Evolutionary conservation across 2,329 filamentous ascomycete genomes (phyloP), one percentile per base, ranked within the genome.

Genomic region (Sporothrix inflata): DNA sequence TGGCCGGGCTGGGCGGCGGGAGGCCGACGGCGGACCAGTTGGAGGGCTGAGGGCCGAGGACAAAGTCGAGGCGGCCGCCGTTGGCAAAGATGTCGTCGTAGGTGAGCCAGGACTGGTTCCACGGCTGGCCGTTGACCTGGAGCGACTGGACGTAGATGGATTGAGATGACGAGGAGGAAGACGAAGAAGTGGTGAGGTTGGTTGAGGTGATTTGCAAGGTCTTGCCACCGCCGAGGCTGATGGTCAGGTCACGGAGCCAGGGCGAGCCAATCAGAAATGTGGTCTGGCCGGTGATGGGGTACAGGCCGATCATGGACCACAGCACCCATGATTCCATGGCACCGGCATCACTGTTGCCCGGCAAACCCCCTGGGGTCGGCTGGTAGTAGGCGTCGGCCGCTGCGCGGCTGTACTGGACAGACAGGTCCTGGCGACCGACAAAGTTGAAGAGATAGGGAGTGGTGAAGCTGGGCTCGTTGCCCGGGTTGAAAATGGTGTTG

Each of bases 281-380:
- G 0, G 89, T 89, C 81, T 92, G 90, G 0, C 89, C 90, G 0
- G 89, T 91, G 74, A 92, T 82, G 1, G 90, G 90, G 75, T 91
- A 92, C 38, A 92, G 80, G 1, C 90, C 90, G 49, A 92, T 85
- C 85, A 91, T 91, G 74, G 87, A 88, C 88, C 90, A 92, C 9
- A 91, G 80, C 2, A 91, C 79, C 87, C 89, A 92, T 8, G 86
- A 89, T 78, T 93, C 89, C 90, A 93, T 92, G 16, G 91, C 89
- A 7, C 91, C 91, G 1, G 89, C 90, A 78, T 93, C 91, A 60
- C 86, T 89, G 79, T 93, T 92, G 0, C 91, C 91, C 0, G 91
- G 91, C 0, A 93, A 82, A 0, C 91, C 91, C 8, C 77, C 77
- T 0, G 83, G 82, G 0, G 85, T 85, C 1, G 86, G 82, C 66